phyloP scores from a whole-genome alignment of 2,329 filamentous ascomycete genomes.

The Ophiostoma triangulosporum region DNA sequence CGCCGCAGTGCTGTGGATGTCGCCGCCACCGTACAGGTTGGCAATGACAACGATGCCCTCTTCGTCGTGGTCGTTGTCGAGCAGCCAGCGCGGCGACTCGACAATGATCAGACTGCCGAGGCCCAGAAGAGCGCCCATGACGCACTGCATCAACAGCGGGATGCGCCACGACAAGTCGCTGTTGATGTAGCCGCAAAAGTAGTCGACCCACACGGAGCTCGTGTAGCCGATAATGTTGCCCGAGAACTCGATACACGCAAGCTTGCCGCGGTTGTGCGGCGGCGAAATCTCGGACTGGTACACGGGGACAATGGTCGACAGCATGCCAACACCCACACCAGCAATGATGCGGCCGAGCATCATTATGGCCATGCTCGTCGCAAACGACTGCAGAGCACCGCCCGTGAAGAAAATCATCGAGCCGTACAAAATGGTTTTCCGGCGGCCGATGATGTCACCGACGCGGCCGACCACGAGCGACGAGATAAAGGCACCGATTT shows the following conservation, averaged over 20 bases:
- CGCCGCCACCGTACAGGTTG: slow-evolving; percentile 88
- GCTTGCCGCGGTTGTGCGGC: slow-evolving; percentile 85
- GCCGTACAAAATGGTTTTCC: slow-evolving; percentile 84
- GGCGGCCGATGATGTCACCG: slow-evolving; percentile 81
- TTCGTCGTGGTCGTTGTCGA: slow-evolving; percentile 96
- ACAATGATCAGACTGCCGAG: slow-evolving; percentile 85
- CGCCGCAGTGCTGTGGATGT: slow-evolving; percentile 85
- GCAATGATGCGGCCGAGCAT: slow-evolving; percentile 68
- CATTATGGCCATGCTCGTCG: slow-evolving; percentile 84
- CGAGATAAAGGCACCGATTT: slow-evolving; percentile 82
- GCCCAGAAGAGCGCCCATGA: slow-evolving; percentile 81
- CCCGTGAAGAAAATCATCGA: slow-evolving; percentile 78
- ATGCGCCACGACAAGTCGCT: slow-evolving; percentile 81
- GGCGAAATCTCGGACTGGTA: slow-evolving; percentile 95
- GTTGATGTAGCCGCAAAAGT: slow-evolving; percentile 84
- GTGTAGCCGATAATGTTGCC: slow-evolving; percentile 95
- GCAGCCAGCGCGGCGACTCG: slow-evolving; percentile 91
- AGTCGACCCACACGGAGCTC: slow-evolving; percentile 96
- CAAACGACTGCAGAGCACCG: slow-evolving; percentile 70
- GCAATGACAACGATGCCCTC: slow-evolving; percentile 98
- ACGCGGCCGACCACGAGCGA: slow-evolving; percentile 77
- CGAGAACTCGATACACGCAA: slow-evolving; percentile 96
- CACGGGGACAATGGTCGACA: slow-evolving; percentile 84
- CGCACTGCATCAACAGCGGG: slow-evolving; percentile 79
- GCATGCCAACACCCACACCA: slow-evolving; percentile 73